Conservation (phyloP, 495 filamentous ascomycete species). For the Penicillium simplicissimum region DNA sequence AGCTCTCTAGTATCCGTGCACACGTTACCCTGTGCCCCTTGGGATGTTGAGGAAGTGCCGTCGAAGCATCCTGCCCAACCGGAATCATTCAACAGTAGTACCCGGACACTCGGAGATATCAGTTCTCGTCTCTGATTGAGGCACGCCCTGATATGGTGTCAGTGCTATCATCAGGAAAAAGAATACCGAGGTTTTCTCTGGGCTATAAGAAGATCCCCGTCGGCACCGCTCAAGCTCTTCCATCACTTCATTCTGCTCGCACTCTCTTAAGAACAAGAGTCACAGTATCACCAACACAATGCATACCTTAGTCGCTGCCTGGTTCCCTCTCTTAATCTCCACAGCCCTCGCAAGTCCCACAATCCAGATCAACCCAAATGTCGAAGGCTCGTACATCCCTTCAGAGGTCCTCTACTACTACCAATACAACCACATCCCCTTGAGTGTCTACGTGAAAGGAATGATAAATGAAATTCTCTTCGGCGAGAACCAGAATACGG, state of each 20-base stretch:
- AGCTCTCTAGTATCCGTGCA: not conserved
- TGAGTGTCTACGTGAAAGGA: not conserved
- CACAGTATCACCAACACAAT: not conserved
- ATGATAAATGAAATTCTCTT: not conserved
- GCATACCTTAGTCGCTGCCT: not conserved
- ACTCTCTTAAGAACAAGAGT: not conserved
- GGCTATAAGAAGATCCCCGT: not conserved
- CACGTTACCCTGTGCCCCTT: not conserved
- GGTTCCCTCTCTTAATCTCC: not conserved
- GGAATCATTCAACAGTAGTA: not conserved
- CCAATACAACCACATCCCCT: not conserved
- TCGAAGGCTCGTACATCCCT: not conserved
- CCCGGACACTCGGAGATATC: not conserved
- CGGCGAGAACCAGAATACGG: not conserved
- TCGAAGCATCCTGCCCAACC: not conserved
- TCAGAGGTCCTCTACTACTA: slow-evolving; percentile 5
- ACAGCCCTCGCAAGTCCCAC: not conserved
- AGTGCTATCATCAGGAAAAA: not conserved
- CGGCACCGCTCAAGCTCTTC: not conserved
- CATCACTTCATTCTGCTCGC: not conserved
- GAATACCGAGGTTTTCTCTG: not conserved
- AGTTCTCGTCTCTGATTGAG: not conserved
- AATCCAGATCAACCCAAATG: not conserved
- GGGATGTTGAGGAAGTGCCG: not conserved
- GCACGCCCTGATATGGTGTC: not conserved